Percentiles rank a stretch among this genome's conserved stretches.
phyloP scores from a whole-genome alignment of 1,284 basidiomycete genomes.

The Golubevia sp. region DNA sequence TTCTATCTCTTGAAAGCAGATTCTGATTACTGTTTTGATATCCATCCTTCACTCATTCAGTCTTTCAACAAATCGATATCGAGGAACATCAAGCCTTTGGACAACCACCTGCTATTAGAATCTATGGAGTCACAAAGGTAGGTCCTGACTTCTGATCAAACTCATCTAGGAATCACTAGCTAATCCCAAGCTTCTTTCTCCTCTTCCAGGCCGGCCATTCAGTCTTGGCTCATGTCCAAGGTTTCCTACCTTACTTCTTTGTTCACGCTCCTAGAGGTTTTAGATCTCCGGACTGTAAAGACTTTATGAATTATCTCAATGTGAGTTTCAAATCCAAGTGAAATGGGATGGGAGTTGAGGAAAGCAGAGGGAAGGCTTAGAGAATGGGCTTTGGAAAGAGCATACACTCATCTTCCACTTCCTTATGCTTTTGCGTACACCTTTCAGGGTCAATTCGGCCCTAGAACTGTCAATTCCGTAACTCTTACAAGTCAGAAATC shows the following conservation, averaged over 20 bases:
- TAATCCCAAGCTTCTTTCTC: not conserved
- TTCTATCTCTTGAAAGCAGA: not conserved
- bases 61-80: constrained; percentile 60
- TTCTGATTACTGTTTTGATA: not conserved
- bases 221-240: constrained; percentile 56
- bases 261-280: constrained; percentile 55
- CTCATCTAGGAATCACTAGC: not conserved
- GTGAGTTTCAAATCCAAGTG: constrained; percentile 10
- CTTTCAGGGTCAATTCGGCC: not conserved
- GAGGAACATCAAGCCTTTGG: constrained; percentile 45
- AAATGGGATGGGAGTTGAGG: not conserved
- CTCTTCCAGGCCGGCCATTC: constrained; percentile 35
- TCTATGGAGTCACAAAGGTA: constrained; percentile 50
- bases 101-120: constrained; percentile 46
- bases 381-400: not conserved
- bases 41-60: not conserved
- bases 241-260: constrained; percentile 59
- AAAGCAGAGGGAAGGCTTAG: not conserved
- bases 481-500: not conserved
- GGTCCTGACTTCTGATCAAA: not conserved
- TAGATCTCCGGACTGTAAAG: constrained; percentile 35
- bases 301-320: constrained; percentile 55
- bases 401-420: not conserved
- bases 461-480: not conserved
- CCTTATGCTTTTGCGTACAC: not conserved